Base-by-base conservation (phyloP, 2,329 filamentous ascomycete genomes). In the Venturia nashicola region DNA sequence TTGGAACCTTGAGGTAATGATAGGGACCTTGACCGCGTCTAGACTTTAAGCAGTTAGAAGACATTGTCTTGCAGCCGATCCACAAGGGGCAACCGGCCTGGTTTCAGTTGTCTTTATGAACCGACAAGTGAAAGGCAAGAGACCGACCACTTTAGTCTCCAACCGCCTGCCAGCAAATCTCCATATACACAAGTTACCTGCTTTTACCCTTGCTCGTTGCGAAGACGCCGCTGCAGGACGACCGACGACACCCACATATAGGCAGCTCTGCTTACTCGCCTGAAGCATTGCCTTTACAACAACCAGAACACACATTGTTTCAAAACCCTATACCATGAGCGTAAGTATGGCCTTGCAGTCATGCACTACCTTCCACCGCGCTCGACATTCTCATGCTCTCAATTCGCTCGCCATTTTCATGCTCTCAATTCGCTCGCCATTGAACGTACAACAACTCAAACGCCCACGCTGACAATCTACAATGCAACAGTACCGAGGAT, bases 401-500 rank as follows among this genome's bases (percentile, higher is more conserved):
- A 39, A 9, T 27, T 23, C 42, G 27, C 36, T n/a, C 32, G 57
- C 14, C 32, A 4, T 40, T 44, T 43, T 14, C 39, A 61, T 18
- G 32, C 32, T 55, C 44, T 44, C 54, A 39, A 9, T 27, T 23
- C 42, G 12, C 9, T 34, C 14, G 34, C 34, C 43, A 42, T 55
- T 3, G 16, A 4, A 59, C 27, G 8, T 43, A 34, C 20, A 14
- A 48, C 59, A 20, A 44, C 59, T 27, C 43, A 39, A 43, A 43
- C 8, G 43, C n/a, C 3, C 59, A 43, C 34, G 36, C 59, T 42
- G 11, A 42, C 36, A n/a, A 42, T 60, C 36, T 34, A 60, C 59
- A 60, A 60, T 60, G 59, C 59, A 60, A 60, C 59, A 60, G 59
- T 60, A 60, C 59, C 39, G 59, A 60, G 59, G 59, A 16, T 42